Evolutionary conservation across 768 basidiomycete species (phyloP), one percentile per base, ranked within the genome.

Genomic region (Suillus luteus): DNA sequence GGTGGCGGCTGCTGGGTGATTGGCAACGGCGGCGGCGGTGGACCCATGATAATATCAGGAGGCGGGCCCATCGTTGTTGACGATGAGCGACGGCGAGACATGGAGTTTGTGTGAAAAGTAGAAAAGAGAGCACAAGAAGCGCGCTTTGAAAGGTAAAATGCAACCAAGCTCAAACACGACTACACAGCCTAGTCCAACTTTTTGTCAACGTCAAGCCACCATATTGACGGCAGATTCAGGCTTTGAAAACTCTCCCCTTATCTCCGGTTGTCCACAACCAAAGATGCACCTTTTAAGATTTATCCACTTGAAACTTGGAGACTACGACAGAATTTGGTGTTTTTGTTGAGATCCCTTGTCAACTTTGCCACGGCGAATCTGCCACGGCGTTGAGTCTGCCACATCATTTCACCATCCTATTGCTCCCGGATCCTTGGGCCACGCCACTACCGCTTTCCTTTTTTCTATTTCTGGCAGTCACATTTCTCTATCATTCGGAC

Each of bases 11-110:
- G 70, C 35, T 70, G 76, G 14, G 73, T 54, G 14, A 76, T 59
- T 17, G 77, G 69, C 60, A 72, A 63, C 68, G 79, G 78, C 15
- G 77, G 67, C 38, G 77, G 79, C 0, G 83, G 80, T 0, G 85
- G 81, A 11, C 80, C 81, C 83, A 86, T 85, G 67, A 79, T 72
- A 72, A 82, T 71, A 71, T 85, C 85, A 68, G 78, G 72, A 3
- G 79, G 70, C 7, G 79, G 77, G 54, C 74, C 78, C 78, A 82
- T 81, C 54, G 69, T 65, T 24, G 70, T 66, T n/a, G 75, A 64
- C 61, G 68, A 60, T 66, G 72, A 63, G 55, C 66, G 69, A 60
- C 63, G 64, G 43, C 57, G 66, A 62, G 67, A 68, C 67, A 68
- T 68, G 46, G 40, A 52, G 46, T 64, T 67, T 57, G 73, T 75